A percentile compares a stretch with the other conserved stretches of the same genome.
These are phyloP conservation scores for Tuctoria greenei DNA, from an alignment of 176 grass and related monocot species.

Conservation along the genomic window DNA sequence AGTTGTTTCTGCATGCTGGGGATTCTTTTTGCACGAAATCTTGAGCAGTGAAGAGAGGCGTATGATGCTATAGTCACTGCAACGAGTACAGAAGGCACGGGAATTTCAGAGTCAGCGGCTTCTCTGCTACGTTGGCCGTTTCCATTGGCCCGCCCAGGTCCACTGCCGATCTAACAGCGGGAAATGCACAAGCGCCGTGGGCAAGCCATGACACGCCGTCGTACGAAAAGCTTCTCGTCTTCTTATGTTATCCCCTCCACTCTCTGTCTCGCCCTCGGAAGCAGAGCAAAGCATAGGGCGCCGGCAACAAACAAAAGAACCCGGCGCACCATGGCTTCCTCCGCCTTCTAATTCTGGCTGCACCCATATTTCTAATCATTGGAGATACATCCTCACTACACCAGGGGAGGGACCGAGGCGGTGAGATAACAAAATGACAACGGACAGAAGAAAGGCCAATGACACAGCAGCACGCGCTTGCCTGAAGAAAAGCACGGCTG, in stretches of 20 bases:
- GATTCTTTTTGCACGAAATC: background rate
- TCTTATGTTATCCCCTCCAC: constrained; percentile 31
- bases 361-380: too few relatives aligned
- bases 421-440: too few relatives aligned
- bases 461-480: too few relatives aligned
- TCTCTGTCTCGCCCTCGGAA: background rate
- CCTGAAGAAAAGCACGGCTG: too few relatives aligned
- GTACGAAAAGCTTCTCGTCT: background rate
- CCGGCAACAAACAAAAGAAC: background rate
- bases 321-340: constrained; percentile 29
- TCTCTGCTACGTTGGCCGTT: background rate
- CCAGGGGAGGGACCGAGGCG: too few relatives aligned
- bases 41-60: background rate
- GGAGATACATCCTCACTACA: too few relatives aligned
- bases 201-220: background rate
- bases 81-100: too few relatives aligned
- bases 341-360: constrained; percentile 28
- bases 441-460: too few relatives aligned
- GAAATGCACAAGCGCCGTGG: background rate
- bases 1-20: background rate
- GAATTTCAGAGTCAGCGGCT: background rate
- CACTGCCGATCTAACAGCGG: background rate
- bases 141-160: background rate
- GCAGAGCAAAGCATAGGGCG: background rate
- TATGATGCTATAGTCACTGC: background rate